Conservation (phyloP, 331 rosid species). For the Phaseolus coccineus region DNA sequence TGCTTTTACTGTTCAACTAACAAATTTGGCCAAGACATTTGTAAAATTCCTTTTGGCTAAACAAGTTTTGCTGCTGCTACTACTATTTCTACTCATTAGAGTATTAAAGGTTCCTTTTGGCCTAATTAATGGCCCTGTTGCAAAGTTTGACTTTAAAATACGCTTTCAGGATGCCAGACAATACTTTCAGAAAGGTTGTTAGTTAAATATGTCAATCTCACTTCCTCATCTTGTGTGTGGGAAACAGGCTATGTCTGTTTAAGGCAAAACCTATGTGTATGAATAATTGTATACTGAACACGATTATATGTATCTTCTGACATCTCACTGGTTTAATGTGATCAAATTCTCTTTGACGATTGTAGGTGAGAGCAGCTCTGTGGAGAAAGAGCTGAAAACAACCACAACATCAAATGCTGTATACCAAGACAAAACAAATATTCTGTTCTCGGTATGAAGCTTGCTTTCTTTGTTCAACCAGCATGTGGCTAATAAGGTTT, state of each 20-base stretch:
- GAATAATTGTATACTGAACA: constrained; percentile 25
- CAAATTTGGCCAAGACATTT: background rate
- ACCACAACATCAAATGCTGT: constrained; percentile 85
- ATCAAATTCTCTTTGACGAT: constrained; percentile 38
- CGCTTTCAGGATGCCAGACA: background rate
- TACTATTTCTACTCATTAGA: background rate
- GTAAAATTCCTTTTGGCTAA: background rate
- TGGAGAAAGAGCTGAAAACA: constrained; percentile 84
- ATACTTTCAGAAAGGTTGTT: background rate
- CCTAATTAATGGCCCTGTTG: background rate
- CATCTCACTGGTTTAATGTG: constrained; percentile 29
- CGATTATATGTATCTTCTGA: constrained; percentile 14
- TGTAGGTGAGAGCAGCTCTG: constrained; percentile 97
- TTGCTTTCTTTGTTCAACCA: constrained; percentile 40
- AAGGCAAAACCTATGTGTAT: background rate
- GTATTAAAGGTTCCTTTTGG: background rate
- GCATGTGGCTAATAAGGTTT: constrained; percentile 32
- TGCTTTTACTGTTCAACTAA: background rate
- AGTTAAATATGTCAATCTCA: constrained; percentile 4
- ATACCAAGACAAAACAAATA: constrained; percentile 98
- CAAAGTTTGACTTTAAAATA: background rate
- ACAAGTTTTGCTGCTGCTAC: background rate
- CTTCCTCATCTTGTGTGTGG: background rate
- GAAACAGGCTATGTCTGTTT: background rate
- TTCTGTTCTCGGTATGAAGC: constrained; percentile 82